Base-by-base conservation (phyloP, 2,329 filamentous ascomycete species). In the Phyllosticta ampelicida region DNA sequence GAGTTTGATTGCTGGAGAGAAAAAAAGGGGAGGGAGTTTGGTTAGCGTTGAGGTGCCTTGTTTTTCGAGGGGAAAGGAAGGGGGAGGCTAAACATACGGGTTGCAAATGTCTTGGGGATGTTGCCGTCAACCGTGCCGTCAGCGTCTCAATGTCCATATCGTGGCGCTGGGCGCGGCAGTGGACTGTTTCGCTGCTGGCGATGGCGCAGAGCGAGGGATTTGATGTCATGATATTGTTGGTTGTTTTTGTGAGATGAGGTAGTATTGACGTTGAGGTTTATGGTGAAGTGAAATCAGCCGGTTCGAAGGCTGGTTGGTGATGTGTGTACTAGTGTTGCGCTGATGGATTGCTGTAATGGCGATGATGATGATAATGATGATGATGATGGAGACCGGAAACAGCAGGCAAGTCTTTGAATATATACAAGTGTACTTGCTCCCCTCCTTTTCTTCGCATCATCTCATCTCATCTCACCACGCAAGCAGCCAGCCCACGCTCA, bases 161-260 rank as follows among this genome's bases (percentile, higher is more conserved):
- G 36, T 60, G 62, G 29, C 63, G 65, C 48, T 67, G 65, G 11
- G 66, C 66, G 44, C 65, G 64, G 50, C 65, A 66, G 62, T 68
- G 65, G 51, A 64, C 65, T 26, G 61, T 52, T 48, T 51, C 56
- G 20, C 51, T 59, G 53, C 57, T 55, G 50, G 55, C 49, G 51
- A 58, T 54, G 48, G 48, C 30, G 13, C 30, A 2, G 28, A 51
- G 23, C n/a, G 50, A 48, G 3, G 55, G 52, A 23, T 36, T 54
- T 51, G 50, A 44, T 44, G 56, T 13, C 23, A 29, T 51, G 3
- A 10, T 26, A 23, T 16, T 28, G 51, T 44, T 54, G 36, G 51
- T 48, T 30, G 18, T 21, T 28, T 51, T 26, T 19, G n/a, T n/a
- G n/a, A n/a, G n/a, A n/a, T n/a, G n/a, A n/a, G n/a, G n/a, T n/a